Conservation (phyloP, 1,139 yeast species). For the Arxiozyma telluris region DNA sequence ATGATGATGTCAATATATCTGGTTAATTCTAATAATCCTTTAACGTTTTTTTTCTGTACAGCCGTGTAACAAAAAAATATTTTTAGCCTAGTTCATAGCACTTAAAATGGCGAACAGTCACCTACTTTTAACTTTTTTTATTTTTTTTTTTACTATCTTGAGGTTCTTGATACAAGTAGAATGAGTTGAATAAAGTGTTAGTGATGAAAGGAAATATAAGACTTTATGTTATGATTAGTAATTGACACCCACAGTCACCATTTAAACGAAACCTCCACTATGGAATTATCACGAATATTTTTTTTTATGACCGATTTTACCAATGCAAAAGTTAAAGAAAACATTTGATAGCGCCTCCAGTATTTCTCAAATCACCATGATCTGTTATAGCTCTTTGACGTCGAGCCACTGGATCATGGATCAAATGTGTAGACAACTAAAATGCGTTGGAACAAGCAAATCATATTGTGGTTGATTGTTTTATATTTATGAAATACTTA, state of each 20-base stretch:
- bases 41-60: not conserved
- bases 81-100: not conserved
- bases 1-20: not conserved
- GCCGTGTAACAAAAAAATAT: not conserved
- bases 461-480: not conserved
- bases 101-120: not conserved
- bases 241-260: not conserved
- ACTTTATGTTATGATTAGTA: too few relatives aligned
- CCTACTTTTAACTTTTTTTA: too few relatives aligned
- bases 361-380: not conserved
- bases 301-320: not conserved
- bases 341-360: not conserved
- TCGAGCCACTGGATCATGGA: not conserved
- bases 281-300: not conserved
- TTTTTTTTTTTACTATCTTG: not conserved
- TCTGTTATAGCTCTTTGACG: not conserved
- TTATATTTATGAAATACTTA: not conserved
- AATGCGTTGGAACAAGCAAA: not conserved
- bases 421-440: too few relatives aligned
- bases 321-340: not conserved
- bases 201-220: not conserved
- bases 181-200: not conserved
- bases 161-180: not conserved
- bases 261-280: not conserved
- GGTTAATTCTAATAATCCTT: not conserved